These are phyloP conservation scores for Nicotiana noctiflora DNA, from an alignment of 257 asterid genomes.

Conservation along the genomic window DNA sequence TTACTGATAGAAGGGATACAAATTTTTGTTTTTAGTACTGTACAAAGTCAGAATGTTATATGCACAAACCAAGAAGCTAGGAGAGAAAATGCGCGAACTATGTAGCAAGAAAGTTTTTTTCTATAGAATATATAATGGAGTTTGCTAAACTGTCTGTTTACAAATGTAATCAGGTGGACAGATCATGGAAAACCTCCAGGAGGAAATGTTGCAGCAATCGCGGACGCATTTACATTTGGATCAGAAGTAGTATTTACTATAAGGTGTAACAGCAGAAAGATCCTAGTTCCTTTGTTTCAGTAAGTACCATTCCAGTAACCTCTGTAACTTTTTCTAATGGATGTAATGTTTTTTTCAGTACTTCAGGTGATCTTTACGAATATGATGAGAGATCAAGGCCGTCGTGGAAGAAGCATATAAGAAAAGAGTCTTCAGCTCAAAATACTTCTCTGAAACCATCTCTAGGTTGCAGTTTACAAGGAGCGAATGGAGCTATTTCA, in stretches of 20 bases:
- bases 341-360: conserved; percentile 32
- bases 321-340: conserved; percentile 1
- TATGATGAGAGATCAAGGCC: conserved; percentile 60
- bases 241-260: conserved; percentile 48
- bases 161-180: conserved; percentile 44
- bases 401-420: conserved; percentile 87
- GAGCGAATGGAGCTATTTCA: conserved; percentile 40
- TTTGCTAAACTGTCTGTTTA: neutral
- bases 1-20: neutral
- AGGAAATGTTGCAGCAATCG: conserved; percentile 56
- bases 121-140: no score
- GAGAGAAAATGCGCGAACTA: neutral
- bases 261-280: conserved; percentile 37
- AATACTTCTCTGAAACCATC: conserved; percentile 39
- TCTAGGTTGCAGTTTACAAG: conserved; percentile 48
- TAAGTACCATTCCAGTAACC: neutral
- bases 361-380: conserved; percentile 86
- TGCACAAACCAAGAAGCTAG: neutral
- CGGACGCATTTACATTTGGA: conserved; percentile 46
- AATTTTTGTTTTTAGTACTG: neutral
- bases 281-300: neutral
- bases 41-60: no score
- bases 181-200: conserved; percentile 81
- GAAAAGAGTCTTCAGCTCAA: conserved; percentile 28
- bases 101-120: no score